A percentile compares a stretch with the other conserved stretches of the same genome.
These are phyloP conservation scores for Tolypocladium paradoxum DNA, from an alignment of 2,329 filamentous ascomycete genomes.

Conservation along the genomic window DNA sequence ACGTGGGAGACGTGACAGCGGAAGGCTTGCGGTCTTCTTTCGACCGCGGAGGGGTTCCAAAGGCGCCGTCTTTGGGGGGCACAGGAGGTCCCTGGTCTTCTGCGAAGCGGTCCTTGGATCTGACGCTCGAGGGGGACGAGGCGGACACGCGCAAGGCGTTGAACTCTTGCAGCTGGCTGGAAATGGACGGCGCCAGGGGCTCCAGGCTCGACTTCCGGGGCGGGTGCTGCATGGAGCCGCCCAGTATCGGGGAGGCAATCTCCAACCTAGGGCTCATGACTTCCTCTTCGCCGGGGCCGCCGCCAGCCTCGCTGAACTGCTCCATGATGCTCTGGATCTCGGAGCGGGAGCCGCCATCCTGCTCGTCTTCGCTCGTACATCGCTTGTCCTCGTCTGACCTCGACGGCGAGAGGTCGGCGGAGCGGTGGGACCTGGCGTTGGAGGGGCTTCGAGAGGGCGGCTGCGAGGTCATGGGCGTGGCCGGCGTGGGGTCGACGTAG, in stretches of 20 bases:
- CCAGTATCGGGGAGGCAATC: conserved; percentile 67
- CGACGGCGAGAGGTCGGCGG: conserved; percentile 38
- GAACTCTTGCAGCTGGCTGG: conserved; percentile 37
- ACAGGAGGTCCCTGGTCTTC: conserved; percentile 46
- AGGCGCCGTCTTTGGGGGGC: conserved; percentile 47
- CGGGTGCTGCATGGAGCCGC: conserved; percentile 58
- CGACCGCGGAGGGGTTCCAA: conserved; percentile 24
- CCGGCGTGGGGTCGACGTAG: conserved; percentile 49
- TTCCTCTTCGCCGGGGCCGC: conserved; percentile 63
- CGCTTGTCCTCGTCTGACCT: conserved; percentile 48
- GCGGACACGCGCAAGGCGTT: conserved; percentile 30
- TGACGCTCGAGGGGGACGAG: conserved; percentile 26
- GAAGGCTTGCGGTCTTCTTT: conserved; percentile 25
- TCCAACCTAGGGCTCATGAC: conserved; percentile 88
- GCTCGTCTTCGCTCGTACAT: conserved; percentile 49
- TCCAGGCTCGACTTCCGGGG: conserved; percentile 82
- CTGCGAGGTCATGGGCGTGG: conserved; percentile 43
- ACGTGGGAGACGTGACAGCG: conserved; percentile 26
- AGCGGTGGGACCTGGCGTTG: conserved; percentile 35
- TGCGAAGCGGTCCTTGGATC: conserved; percentile 23
- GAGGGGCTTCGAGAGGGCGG: conserved; percentile 50
- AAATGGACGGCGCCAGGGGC: conserved; percentile 44
- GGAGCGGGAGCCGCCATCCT: conserved; percentile 59
- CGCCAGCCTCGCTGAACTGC: conserved; percentile 71
- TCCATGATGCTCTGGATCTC: conserved; percentile 98